phyloP scores from a whole-genome alignment of 176 grass and related monocot species.

The Otatea glauca region DNA sequence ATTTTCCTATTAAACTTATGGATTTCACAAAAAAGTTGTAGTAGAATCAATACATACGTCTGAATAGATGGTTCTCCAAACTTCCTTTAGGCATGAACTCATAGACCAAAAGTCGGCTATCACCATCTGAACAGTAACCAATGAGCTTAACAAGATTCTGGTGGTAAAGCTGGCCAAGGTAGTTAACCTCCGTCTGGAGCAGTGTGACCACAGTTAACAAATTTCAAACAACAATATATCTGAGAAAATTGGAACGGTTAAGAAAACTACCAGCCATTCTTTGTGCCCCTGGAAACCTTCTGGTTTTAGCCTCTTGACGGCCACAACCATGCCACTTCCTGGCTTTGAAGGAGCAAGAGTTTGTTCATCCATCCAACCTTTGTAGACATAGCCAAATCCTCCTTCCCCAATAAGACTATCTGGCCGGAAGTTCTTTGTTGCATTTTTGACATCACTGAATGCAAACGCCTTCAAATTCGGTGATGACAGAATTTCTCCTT shows the following conservation, averaged over 20 bases:
- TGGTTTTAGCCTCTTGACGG: slow-evolving; percentile 64
- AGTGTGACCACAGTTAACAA: neutral
- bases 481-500: slow-evolving; percentile 73
- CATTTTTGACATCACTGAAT: slow-evolving; percentile 50
- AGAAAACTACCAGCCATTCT: slow-evolving; percentile 62
- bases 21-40: neutral
- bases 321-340: slow-evolving; percentile 60
- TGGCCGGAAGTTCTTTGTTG: slow-evolving; percentile 55
- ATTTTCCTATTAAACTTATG: neutral
- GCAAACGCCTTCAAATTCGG: slow-evolving; percentile 56
- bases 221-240: neutral
- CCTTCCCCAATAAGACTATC: slow-evolving; percentile 72
- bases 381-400: slow-evolving; percentile 71
- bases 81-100: slow-evolving; percentile 85
- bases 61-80: slow-evolving; percentile 89
- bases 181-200: slow-evolving; percentile 81
- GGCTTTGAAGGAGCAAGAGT: slow-evolving; percentile 61
- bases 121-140: slow-evolving; percentile 80
- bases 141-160: slow-evolving; percentile 88
- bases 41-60: slow-evolving; percentile 48
- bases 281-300: slow-evolving; percentile 77
- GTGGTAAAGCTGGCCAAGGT: slow-evolving; percentile 85
- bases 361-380: slow-evolving; percentile 71
- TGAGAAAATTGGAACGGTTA: slow-evolving; percentile 35
- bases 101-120: slow-evolving; percentile 79